These are phyloP conservation scores for Albophoma yamanashiensis DNA, from an alignment of 2,329 filamentous ascomycete species.

Conservation along the genomic window DNA sequence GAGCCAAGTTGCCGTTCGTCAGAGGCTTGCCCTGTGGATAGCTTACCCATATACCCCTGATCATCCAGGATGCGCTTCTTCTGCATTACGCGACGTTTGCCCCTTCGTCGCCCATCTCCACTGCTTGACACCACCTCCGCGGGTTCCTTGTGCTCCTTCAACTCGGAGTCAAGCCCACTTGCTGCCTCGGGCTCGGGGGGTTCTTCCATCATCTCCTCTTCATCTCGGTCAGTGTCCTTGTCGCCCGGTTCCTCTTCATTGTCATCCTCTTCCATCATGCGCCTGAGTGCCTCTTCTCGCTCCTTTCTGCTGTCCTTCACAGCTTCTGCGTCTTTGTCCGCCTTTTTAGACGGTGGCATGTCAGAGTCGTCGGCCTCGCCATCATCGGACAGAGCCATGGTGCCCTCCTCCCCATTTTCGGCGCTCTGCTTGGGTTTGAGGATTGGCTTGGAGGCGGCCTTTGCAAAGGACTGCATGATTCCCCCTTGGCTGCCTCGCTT, in stretches of 20 bases:
- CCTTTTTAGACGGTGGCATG: conserved; percentile 15
- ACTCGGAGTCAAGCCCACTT: conserved; percentile 16
- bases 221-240: conserved; percentile 24
- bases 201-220: conserved; percentile 31
- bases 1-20: neutral
- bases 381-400: conserved; percentile 25
- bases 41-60: conserved; percentile 77
- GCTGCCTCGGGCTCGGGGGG: conserved; percentile 23
- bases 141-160: conserved; percentile 30
- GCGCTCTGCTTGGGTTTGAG: conserved; percentile 35
- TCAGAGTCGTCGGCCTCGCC: conserved; percentile 29
- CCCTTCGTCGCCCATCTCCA: conserved; percentile 56
- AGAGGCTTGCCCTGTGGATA: neutral
- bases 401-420: conserved; percentile 19
- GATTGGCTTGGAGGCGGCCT: conserved; percentile 30
- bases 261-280: conserved; percentile 41
- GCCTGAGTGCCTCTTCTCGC: conserved; percentile 26
- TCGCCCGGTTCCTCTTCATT: conserved; percentile 39
- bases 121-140: conserved; percentile 42
- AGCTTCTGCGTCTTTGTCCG: conserved; percentile 12
- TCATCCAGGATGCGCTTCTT: conserved; percentile 83
- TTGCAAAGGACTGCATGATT: conserved; percentile 74
- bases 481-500: conserved; percentile 52
- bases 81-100: conserved; percentile 71
- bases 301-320: conserved; percentile 20